Conservation (phyloP, 495 filamentous ascomycete genomes). For the Penicillium parvum region DNA sequence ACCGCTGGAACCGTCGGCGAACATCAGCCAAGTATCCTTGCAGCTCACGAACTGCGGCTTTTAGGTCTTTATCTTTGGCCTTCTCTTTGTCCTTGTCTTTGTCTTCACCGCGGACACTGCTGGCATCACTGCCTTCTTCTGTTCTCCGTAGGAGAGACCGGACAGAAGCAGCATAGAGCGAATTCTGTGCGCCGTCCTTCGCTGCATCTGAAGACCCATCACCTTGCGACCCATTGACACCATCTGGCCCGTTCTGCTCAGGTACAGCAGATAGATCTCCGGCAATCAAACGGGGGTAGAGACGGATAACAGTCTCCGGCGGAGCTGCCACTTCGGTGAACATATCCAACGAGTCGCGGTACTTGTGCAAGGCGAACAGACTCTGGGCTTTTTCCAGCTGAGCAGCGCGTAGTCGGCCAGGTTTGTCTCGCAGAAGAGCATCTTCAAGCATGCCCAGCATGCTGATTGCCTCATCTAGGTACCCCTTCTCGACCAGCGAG, state of each 20-base stretch:
- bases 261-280: slow-evolving; percentile 65
- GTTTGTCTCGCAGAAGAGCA: slow-evolving; percentile 80
- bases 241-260: slow-evolving; percentile 39
- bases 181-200: slow-evolving; percentile 13
- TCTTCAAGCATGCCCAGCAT: slow-evolving; percentile 86
- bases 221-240: slow-evolving; percentile 23
- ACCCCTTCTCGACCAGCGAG: slow-evolving; percentile 68
- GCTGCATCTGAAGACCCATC: slow-evolving; percentile 27
- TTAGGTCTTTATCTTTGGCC: slow-evolving; percentile 69
- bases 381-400: slow-evolving; percentile 87
- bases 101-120: slow-evolving; percentile 39
- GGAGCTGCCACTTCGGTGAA: slow-evolving; percentile 87
- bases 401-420: slow-evolving; percentile 69
- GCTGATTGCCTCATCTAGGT: slow-evolving; percentile 89
- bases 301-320: slow-evolving; percentile 78
- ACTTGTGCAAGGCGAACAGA: slow-evolving; percentile 78
- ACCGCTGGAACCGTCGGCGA: slow-evolving; percentile 72
- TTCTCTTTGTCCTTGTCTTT: slow-evolving; percentile 12
- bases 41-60: slow-evolving; percentile 71
- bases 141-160: slow-evolving; percentile 49
- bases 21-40: slow-evolving; percentile 82
- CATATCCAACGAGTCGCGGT: slow-evolving; percentile 81
- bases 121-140: slow-evolving; percentile 43
- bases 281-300: slow-evolving; percentile 81
- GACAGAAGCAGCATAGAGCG: slow-evolving; percentile 51